These are phyloP conservation scores for Rubroboletus satanas DNA, from an alignment of 768 basidiomycete species.

Conservation along the genomic window DNA sequence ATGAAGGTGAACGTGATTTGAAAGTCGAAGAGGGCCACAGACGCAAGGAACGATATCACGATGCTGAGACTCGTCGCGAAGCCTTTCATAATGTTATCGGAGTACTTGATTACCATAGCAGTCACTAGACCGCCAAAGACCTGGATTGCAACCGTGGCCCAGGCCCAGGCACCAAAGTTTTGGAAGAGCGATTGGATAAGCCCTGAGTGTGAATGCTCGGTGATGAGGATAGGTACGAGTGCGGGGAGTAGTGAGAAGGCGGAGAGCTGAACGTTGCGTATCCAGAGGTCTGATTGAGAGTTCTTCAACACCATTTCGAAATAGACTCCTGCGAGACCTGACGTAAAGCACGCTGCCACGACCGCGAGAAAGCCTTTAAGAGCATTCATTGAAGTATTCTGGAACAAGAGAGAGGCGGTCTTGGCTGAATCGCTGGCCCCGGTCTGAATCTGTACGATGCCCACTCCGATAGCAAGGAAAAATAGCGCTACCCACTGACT, in stretches of 20 bases:
- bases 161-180: slow-evolving; percentile 89
- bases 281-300: slow-evolving; percentile 87
- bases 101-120: slow-evolving; percentile 91
- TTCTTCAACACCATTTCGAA: slow-evolving; percentile 98
- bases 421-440: slow-evolving; percentile 24
- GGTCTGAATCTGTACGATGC: slow-evolving; percentile 81
- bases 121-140: slow-evolving; percentile 91
- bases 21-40: slow-evolving; percentile 87
- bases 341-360: slow-evolving; percentile 87
- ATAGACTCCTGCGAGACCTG: slow-evolving; percentile 94
- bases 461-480: slow-evolving; percentile 85
- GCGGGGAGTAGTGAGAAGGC: slow-evolving; percentile 92
- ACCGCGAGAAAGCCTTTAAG: slow-evolving; percentile 89
- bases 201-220: slow-evolving; percentile 38
- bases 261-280: slow-evolving; percentile 93
- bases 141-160: slow-evolving; percentile 85
- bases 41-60: slow-evolving; percentile 90
- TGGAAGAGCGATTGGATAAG: slow-evolving; percentile 58
- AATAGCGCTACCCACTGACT: slow-evolving; percentile 83
- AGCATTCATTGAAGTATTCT: slow-evolving; percentile 65
- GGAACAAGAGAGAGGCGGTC: slow-evolving; percentile 30
- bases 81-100: slow-evolving; percentile 88
- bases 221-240: slow-evolving; percentile 68
- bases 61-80: slow-evolving; percentile 95
- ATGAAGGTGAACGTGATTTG: slow-evolving; percentile 82